Percentiles rank a stretch among this genome's conserved stretches.
Conservation (phyloP, 345 rosid genomes). For the Clausena lansium region DNA sequence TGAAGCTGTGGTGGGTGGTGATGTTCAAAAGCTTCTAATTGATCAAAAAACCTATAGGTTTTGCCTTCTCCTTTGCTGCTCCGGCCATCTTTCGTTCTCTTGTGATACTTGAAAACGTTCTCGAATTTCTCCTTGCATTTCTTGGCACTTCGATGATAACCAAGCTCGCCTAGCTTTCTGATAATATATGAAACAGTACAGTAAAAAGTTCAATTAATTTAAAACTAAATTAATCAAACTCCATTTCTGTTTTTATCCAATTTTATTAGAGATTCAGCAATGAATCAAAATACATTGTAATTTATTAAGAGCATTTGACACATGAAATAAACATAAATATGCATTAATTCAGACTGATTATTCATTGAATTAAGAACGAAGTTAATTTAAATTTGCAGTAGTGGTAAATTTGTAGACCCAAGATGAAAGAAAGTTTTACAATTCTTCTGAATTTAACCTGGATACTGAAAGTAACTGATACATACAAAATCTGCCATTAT, state of each 20-base stretch:
- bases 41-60: slow-evolving; percentile 40
- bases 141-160: slow-evolving; percentile 50
- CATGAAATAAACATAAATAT: background rate
- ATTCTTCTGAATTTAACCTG: background rate
- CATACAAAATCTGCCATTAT: too few species aligned
- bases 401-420: background rate
- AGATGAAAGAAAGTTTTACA: background rate
- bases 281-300: background rate
- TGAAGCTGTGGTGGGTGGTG: slow-evolving; percentile 21
- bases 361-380: background rate
- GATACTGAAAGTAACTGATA: background rate
- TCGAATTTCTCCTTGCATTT: slow-evolving; percentile 59
- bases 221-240: background rate
- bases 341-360: background rate
- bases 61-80: slow-evolving; percentile 42
- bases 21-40: slow-evolving; percentile 37
- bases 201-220: background rate
- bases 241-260: slow-evolving; percentile 1
- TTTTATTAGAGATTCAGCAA: slow-evolving; percentile 9
- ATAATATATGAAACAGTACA: background rate
- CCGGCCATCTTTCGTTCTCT: slow-evolving; percentile 50
- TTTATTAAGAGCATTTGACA: slow-evolving; percentile 1
- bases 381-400: background rate
- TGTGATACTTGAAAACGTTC: slow-evolving; percentile 56
- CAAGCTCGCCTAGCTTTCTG: slow-evolving; percentile 55